Evolutionary conservation across 148 eudicot genomes (phyloP).

Genomic region (Rhododendron vialii): DNA sequence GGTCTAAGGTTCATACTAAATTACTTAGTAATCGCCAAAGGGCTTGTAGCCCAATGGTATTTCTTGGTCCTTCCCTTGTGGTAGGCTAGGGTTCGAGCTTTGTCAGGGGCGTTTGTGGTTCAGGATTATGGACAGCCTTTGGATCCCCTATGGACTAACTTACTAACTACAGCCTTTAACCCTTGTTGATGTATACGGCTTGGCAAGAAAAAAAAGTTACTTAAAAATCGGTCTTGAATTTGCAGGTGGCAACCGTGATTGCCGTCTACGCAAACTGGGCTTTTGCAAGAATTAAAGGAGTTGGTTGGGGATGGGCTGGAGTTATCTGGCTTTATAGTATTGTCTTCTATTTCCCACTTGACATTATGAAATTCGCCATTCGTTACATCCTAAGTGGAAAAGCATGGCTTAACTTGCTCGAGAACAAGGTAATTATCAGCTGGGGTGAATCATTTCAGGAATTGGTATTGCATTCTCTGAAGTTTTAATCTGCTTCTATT

Average conservation of each 20-base stretch:
- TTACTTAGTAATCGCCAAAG: background rate
- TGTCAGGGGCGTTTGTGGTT: background rate
- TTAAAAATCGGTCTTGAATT: background rate
- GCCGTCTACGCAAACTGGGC: constrained; percentile 88
- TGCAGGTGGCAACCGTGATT: constrained; percentile 78
- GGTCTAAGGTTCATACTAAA: background rate
- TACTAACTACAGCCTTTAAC: background rate
- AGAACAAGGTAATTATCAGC: constrained; percentile 60
- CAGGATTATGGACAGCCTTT: background rate
- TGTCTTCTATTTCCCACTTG: constrained; percentile 87
- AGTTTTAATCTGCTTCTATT: background rate
- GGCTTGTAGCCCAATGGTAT: background rate
- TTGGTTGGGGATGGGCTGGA: constrained; percentile 99
- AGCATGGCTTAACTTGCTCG: constrained; percentile 83
- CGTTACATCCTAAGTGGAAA: constrained; percentile 88
- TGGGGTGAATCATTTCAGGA: background rate
- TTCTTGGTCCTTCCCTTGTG: background rate
- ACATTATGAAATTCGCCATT: constrained; percentile 68
- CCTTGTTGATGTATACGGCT: background rate
- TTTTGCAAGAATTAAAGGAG: constrained; percentile 79
- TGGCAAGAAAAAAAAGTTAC: background rate
- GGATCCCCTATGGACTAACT: background rate
- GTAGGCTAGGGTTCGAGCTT: background rate
- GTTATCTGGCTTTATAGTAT: constrained; percentile 89
- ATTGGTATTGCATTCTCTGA: background rate